Evolutionary conservation across 768 basidiomycete genomes (phyloP).

Genomic region (Sarcodon sp.): DNA sequence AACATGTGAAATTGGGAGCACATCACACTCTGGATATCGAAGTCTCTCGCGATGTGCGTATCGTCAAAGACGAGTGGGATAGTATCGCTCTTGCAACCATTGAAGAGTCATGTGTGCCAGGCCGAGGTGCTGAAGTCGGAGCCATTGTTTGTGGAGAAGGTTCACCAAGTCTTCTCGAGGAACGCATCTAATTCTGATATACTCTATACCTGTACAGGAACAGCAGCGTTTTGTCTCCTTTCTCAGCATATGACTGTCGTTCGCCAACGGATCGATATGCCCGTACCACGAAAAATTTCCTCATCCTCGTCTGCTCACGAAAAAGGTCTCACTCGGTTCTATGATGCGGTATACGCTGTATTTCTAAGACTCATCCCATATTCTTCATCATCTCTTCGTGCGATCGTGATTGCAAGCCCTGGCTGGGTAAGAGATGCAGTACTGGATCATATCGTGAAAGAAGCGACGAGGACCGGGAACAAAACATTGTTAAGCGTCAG

Average conservation of each 20-base stretch:
- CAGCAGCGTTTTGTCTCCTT: conserved; percentile 85
- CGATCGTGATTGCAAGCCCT: conserved; percentile 92
- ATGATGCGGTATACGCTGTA: conserved; percentile 72
- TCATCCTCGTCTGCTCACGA: conserved; percentile 82
- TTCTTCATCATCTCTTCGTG: conserved; percentile 54
- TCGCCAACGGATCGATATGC: conserved; percentile 76
- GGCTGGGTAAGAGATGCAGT: conserved; percentile 92
- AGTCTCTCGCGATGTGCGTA: conserved; percentile 77
- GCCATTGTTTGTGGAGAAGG: conserved; percentile 95
- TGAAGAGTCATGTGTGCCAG: conserved; percentile 84
- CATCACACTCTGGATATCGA: conserved; percentile 94
- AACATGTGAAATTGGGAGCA: conserved; percentile 83
- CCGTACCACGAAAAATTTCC: conserved; percentile 83
- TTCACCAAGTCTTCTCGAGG: conserved; percentile 7
- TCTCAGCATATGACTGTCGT: conserved; percentile 97
- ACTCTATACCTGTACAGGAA: conserved; percentile 26
- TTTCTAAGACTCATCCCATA: conserved; percentile 90
- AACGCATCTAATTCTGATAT: not conserved
- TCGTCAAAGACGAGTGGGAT: conserved; percentile 94
- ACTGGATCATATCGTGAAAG: conserved; percentile 68
- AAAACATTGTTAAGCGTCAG: conserved; percentile 69
- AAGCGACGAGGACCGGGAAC: conserved; percentile 72
- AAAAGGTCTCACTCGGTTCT: conserved; percentile 79
- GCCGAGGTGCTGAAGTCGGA: conserved; percentile 90
- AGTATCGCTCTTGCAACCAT: conserved; percentile 73